Base-by-base conservation (phyloP, 108 stramenopile species). In the Nannochloropsis salina region DNA sequence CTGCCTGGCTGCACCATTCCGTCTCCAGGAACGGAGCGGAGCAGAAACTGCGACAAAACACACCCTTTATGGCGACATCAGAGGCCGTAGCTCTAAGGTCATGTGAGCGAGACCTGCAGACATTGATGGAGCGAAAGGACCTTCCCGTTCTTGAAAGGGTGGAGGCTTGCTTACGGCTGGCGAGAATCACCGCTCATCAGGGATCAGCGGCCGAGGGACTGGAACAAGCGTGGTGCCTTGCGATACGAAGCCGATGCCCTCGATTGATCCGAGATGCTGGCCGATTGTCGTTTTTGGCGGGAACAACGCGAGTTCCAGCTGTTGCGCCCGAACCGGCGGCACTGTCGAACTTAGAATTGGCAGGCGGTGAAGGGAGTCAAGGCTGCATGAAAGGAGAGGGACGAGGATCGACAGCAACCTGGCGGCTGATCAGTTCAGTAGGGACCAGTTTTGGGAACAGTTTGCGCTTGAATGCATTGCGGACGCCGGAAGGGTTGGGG, bases 251-350 rank as follows among this genome's bases (percentile, higher is more conserved):
- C 61, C 61, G 61, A 15, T 74, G 61, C 8, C 61, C 61, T n/a
- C 61, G 61, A 3, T 74, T 74, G 61, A 74, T 74, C 20, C 61
- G 61, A n/a, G 61, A 74, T n/a, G 61, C 61, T 74, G 61, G 61
- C n/a, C 61, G 61, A n/a, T n/a, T 74, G 61, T 74, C 61, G 61
- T 74, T 74, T 74, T 15, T 74, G 61, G 61, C 61, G n/a, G 15
- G 20, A 15, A 74, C 61, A 74, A 8, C 2, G n/a, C 31, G 31
- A 31, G 31, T 31, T 31, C 31, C 31, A 31, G 31, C 31, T 31
- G 31, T 31, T 31, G 31, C 31, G 31, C 31, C 31, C 31, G 31
- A 31, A 1, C 31, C 31, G 31, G 31, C 1, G 31, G 31, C 31
- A 31, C 31, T 31, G 31, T 31, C 31, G 31, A 31, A 31, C 31